Conservation (phyloP, 2,329 filamentous ascomycete genomes). For the Ophiostoma himal-ulmi region DNA sequence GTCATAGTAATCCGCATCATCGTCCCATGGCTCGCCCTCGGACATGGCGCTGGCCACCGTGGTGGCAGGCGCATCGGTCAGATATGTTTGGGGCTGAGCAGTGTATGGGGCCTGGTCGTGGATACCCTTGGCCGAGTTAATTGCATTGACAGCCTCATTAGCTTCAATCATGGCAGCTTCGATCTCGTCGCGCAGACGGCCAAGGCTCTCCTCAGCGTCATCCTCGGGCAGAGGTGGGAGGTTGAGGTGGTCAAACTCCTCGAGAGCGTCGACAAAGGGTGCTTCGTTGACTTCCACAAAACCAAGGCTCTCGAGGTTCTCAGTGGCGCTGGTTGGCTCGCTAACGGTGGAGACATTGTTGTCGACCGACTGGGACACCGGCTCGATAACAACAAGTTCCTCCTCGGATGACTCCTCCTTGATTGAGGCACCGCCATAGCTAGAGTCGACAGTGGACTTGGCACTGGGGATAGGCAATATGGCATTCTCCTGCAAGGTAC, state of each 20-base stretch:
- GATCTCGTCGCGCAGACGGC: constrained; percentile 19
- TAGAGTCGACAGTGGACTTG: not conserved
- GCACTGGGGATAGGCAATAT: constrained; percentile 13
- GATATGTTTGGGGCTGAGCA: constrained; percentile 8
- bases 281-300: constrained; percentile 36
- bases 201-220: constrained; percentile 9
- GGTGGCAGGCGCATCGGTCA: constrained; percentile 20
- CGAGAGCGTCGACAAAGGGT: constrained; percentile 43
- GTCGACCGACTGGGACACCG: not conserved
- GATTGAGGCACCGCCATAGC: not conserved
- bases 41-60: constrained; percentile 27
- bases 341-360: too few relatives aligned
- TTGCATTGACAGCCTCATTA: constrained; percentile 6
- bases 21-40: constrained; percentile 68
- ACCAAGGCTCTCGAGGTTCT: constrained; percentile 26
- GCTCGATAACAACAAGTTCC: not conserved
- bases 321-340: not conserved
- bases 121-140: not conserved
- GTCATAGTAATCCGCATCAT: constrained; percentile 63
- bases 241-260: constrained; percentile 32
- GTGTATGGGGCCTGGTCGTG: not conserved
- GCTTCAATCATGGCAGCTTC: constrained; percentile 14
- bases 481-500: constrained; percentile 16
- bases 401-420: not conserved
- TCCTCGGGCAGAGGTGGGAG: constrained; percentile 12